These are phyloP conservation scores for Heterobasidion annosum DNA, from an alignment of 1,284 basidiomycete species.

Conservation along the genomic window DNA sequence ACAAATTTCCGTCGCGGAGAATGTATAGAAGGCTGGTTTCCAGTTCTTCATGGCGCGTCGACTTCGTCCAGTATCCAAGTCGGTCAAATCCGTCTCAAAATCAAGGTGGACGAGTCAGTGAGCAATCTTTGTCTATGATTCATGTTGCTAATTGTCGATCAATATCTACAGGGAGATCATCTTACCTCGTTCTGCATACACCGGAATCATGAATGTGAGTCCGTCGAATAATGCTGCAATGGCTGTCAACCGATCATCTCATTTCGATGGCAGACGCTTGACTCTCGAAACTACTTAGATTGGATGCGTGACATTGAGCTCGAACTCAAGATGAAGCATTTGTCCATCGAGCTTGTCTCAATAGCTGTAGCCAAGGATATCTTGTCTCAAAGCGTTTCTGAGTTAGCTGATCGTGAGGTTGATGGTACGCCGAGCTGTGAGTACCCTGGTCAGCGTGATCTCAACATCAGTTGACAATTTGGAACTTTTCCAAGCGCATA, in stretches of 20 bases:
- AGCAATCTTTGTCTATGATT: conserved; percentile 8
- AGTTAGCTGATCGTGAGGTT: conserved; percentile 59
- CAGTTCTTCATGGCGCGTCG: conserved; percentile 47
- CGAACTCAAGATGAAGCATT: conserved; percentile 51
- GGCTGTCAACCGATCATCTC: conserved; percentile 1
- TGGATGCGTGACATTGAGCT: conserved; percentile 67
- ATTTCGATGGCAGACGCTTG: conserved; percentile 39
- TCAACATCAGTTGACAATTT: background rate
- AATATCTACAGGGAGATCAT: conserved; percentile 54
- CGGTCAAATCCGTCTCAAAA: conserved; percentile 65
- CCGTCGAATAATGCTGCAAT: conserved; percentile 5
- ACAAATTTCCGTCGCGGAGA: conserved; percentile 66
- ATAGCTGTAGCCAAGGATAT: conserved; percentile 57
- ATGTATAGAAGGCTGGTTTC: conserved; percentile 74
- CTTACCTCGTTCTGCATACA: conserved; percentile 53
- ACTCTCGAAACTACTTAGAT: conserved; percentile 59
- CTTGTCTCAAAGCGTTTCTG: conserved; percentile 57
- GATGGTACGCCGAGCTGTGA: conserved; percentile 35
- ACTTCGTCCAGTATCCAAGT: conserved; percentile 45
- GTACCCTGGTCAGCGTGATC: conserved; percentile 7
- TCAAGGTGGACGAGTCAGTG: conserved; percentile 70
- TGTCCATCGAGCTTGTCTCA: conserved; percentile 53
- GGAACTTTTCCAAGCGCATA: conserved; percentile 17
- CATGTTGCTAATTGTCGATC: conserved; percentile 6
- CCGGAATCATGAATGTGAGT: conserved; percentile 23